Percentiles rank a stretch among this genome's conserved stretches.
These are phyloP conservation scores for Tilletia walkeri DNA, from an alignment of 1,284 basidiomycete genomes.

Conservation along the genomic window DNA sequence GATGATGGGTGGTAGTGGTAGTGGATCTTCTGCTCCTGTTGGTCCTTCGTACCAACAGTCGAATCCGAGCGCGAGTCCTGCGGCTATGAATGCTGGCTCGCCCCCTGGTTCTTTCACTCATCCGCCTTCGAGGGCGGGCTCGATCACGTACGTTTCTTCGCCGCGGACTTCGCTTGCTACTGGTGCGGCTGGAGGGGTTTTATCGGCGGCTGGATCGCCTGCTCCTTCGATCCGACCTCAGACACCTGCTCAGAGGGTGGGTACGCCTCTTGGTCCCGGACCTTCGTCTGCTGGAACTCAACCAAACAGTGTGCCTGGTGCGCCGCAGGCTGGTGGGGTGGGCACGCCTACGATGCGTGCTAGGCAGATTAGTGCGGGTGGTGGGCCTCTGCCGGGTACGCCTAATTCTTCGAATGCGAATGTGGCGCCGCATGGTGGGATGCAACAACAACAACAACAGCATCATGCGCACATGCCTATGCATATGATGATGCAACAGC, in stretches of 20 bases:
- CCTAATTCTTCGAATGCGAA: neutral
- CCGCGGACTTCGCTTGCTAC: neutral
- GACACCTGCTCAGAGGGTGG: slow-evolving; percentile 3
- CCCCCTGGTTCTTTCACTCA: neutral
- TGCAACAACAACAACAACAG: neutral
- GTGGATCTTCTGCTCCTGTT: too few relatives aligned
- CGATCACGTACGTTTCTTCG: neutral
- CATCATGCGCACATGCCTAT: neutral
- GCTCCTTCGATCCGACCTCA: neutral
- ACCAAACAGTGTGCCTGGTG: neutral
- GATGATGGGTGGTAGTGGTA: too few relatives aligned
- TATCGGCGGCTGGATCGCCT: neutral
- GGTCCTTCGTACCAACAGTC: too few relatives aligned
- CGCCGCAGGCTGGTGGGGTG: neutral
- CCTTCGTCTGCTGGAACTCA: neutral
- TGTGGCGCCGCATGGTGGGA: neutral
- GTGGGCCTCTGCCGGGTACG: neutral
- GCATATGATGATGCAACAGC: too few relatives aligned
- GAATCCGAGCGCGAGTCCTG: too few relatives aligned
- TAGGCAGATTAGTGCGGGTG: slow-evolving; percentile 2
- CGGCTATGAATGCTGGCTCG: neutral
- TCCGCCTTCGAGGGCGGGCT: neutral
- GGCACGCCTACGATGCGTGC: slow-evolving; percentile 9
- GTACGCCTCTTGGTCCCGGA: slow-evolving; percentile 5
- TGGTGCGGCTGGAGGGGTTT: neutral